phyloP scores from a whole-genome alignment of 2,329 filamentous ascomycete genomes.

The Pleoardoris graminearum region DNA sequence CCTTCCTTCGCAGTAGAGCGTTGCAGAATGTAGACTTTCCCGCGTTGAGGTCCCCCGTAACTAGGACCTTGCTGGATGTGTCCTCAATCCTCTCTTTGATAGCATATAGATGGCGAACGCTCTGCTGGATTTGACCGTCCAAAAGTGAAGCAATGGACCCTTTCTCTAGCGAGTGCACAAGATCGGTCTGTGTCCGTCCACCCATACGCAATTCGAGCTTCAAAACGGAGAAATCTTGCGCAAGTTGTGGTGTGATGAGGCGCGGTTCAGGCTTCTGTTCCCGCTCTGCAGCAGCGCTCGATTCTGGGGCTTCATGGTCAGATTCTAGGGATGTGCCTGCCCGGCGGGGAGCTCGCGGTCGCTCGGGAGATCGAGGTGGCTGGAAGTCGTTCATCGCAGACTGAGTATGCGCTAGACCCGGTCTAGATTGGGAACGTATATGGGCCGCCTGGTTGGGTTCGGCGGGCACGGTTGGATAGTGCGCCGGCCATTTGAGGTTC shows the following conservation, averaged over 20 bases:
- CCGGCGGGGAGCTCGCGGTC: slow-evolving; percentile 63
- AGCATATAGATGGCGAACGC: slow-evolving; percentile 84
- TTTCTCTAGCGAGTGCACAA: slow-evolving; percentile 95
- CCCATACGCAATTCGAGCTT: slow-evolving; percentile 95
- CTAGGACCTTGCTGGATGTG: slow-evolving; percentile 92
- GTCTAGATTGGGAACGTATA: slow-evolving; percentile 58
- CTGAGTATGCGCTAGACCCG: slow-evolving; percentile 65
- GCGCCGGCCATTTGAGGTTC: slow-evolving; percentile 90
- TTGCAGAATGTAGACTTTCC: slow-evolving; percentile 99
- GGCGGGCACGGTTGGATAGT: slow-evolving; percentile 81
- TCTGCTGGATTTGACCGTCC: slow-evolving; percentile 92
- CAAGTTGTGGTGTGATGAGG: slow-evolving; percentile 87
- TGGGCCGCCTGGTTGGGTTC: slow-evolving; percentile 47
- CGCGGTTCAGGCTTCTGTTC: slow-evolving; percentile 71
- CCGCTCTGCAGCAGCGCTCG: slow-evolving; percentile 70
- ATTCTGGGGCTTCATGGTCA: slow-evolving; percentile 62
- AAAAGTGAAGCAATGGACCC: slow-evolving; percentile 84
- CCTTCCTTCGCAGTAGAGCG: slow-evolving; percentile 86
- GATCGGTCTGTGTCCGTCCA: slow-evolving; percentile 79
- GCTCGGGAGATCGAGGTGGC: slow-evolving; percentile 46
- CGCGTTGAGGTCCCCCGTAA: slow-evolving; percentile 94
- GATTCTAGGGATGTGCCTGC: slow-evolving; percentile 73
- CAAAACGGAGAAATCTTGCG: slow-evolving; percentile 92
- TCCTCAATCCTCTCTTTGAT: slow-evolving; percentile 94
- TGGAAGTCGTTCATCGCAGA: slow-evolving; percentile 59